Conservation (phyloP, 2,329 filamentous ascomycete species). For the Penicillium brasilianum region DNA sequence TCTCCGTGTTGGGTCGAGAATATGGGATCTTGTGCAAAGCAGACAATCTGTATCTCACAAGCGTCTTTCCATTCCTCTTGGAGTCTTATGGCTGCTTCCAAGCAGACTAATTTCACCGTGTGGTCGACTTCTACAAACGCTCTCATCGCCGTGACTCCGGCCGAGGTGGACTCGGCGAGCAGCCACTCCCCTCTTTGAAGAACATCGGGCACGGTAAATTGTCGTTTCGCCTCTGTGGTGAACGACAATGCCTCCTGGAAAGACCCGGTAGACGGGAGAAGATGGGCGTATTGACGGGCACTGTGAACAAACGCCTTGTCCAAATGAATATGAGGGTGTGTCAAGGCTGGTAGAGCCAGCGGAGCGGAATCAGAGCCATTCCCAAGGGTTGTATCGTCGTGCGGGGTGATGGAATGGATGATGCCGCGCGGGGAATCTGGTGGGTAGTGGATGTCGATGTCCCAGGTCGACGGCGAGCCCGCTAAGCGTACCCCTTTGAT, state of each 20-base stretch:
- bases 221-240: slow-evolving; percentile 64
- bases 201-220: slow-evolving; percentile 68
- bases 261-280: slow-evolving; percentile 63
- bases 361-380: slow-evolving; percentile 20
- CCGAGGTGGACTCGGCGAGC: slow-evolving; percentile 66
- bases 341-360: slow-evolving; percentile 61
- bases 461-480: slow-evolving; percentile 37
- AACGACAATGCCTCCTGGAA: slow-evolving; percentile 69
- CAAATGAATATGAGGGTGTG: slow-evolving; percentile 75
- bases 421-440: slow-evolving; percentile 20
- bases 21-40: slow-evolving; percentile 72
- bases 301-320: slow-evolving; percentile 57
- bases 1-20: slow-evolving; percentile 61
- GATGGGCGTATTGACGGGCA: slow-evolving; percentile 57
- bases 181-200: slow-evolving; percentile 67
- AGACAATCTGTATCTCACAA: slow-evolving; percentile 69
- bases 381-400: slow-evolving; percentile 17
- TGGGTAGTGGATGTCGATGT: slow-evolving; percentile 35
- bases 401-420: slow-evolving; percentile 37
- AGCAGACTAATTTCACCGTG: slow-evolving; percentile 62
- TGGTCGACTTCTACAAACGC: slow-evolving; percentile 74
- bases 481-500: slow-evolving; percentile 40
- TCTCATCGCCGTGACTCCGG: slow-evolving; percentile 71
- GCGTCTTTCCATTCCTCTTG: slow-evolving; percentile 59
- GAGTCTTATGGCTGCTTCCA: slow-evolving; percentile 62